Evolutionary conservation across 1,284 basidiomycete genomes (phyloP), one percentile per base, ranked within the genome.

Genomic region (Ceratobasidium sp.): DNA sequence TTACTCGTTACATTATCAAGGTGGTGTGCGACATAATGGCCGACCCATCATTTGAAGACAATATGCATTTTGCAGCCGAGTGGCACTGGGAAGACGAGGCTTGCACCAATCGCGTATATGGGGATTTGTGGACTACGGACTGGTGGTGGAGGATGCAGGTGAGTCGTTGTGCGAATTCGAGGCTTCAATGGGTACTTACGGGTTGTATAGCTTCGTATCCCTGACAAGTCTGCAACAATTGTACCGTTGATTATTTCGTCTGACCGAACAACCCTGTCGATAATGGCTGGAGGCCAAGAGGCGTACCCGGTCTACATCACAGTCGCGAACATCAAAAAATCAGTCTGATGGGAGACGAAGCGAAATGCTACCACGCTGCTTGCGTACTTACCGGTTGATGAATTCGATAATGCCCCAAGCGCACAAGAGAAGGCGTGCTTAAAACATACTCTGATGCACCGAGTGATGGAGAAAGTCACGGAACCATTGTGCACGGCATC

Each of bases 21-120:
- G 60, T 62, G 6, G 16, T 30, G 0, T 30, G 16, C 3, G 79
- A 82, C 16, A 48, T 75, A 0, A 36, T 75, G 21, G 61, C 53
- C 3, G 66, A 75, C 21, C 67, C 73, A 16, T 33, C 14, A 0
- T 72, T 75, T 18, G 12, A 23, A 1, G 23, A 72, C 0, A n/a
- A 49, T 12, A 33, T 75, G 44, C 16, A 25, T 8, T 75, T 61
- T 54, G 42, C n/a, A 8, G 73, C 74, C 1, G 21, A 14, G 25
- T 3, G n/a, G 1, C 4, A 2, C 3, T 64, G n/a, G 44, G 46
- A 64, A 44, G 16, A 33, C 44, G 0, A 9, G 28, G 21, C 25
- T 12, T 42, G 9, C 28, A 33, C n/a, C 33, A 49, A 11, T 16
- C 67, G 67, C 1, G 30, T 71, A 7, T 60, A 60, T 25, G 56